These are phyloP conservation scores for Larix kaempferi DNA, from an alignment of 75 land plant genomes.

Conservation along the genomic window DNA sequence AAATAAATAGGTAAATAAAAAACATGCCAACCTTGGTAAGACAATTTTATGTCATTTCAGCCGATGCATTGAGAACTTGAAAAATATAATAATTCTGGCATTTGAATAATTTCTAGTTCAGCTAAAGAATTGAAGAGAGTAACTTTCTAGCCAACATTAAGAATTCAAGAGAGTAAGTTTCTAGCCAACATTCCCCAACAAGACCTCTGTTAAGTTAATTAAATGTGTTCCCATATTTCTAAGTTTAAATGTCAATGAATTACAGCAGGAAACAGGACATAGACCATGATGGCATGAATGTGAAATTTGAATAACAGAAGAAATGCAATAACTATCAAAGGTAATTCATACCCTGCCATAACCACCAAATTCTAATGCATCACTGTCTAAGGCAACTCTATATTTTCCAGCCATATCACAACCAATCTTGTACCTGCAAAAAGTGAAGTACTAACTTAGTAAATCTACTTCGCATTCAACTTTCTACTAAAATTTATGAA, in stretches of 20 bases:
- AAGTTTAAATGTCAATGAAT: neutral
- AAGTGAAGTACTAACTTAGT: neutral
- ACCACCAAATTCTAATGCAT: slow-evolving; percentile 93
- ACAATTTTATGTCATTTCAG: neutral
- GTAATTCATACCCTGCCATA: slow-evolving; percentile 70
- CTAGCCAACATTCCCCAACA: too few relatives aligned
- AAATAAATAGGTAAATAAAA: neutral
- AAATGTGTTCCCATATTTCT: neutral
- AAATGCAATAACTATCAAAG: slow-evolving; percentile 2
- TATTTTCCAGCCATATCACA: slow-evolving; percentile 97
- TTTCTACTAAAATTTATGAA: neutral
- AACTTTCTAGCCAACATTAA: too few relatives aligned
- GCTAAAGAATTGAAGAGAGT: too few relatives aligned
- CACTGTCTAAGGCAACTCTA: slow-evolving; percentile 87
- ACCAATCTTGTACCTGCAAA: slow-evolving; percentile 86
- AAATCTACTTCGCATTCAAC: neutral
- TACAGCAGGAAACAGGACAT: too few relatives aligned
- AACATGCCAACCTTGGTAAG: neutral
- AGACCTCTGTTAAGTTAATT: neutral
- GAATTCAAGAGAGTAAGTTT: too few relatives aligned
- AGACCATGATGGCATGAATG: too few relatives aligned
- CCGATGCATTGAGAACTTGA: neutral
- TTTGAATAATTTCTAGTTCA: too few relatives aligned
- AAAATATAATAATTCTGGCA: too few relatives aligned
- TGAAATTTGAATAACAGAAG: neutral